A percentile compares a stretch with the other conserved stretches of the same genome.
Conservation (phyloP, 225 moss, liverwort and hornwort species). For the Takakia lepidozioides region DNA sequence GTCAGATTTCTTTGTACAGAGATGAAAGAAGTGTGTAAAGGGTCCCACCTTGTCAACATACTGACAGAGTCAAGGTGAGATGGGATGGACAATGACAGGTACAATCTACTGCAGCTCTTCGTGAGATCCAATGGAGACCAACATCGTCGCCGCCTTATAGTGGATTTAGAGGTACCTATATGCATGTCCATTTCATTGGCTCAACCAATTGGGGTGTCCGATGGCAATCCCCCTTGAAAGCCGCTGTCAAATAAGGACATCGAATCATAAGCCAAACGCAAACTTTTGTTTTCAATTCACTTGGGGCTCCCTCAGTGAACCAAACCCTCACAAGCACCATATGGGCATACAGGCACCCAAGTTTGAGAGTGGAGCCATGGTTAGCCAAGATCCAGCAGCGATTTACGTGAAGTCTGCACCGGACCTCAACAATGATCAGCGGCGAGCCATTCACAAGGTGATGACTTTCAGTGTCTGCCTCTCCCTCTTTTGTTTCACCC, state of each 20-base stretch:
- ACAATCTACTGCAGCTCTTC: constrained; percentile 49
- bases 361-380: constrained; percentile 18
- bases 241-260: too few relatives aligned
- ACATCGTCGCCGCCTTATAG: constrained; percentile 30
- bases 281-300: too few relatives aligned
- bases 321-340: too few relatives aligned
- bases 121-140: constrained; percentile 29
- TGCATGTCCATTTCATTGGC: neutral
- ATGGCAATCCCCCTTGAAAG: too few relatives aligned
- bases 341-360: constrained; percentile 45
- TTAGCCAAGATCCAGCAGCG: constrained; percentile 25
- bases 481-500: neutral
- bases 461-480: neutral
- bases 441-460: constrained; percentile 27
- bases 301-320: too few relatives aligned
- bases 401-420: constrained; percentile 26
- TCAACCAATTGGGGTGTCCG: neutral
- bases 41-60: too few relatives aligned
- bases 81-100: constrained; percentile 30
- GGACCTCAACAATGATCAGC: constrained; percentile 34
- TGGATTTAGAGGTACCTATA: constrained; percentile 32
- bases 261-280: too few relatives aligned
- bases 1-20: too few relatives aligned
- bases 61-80: too few relatives aligned
- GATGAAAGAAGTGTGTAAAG: too few relatives aligned